Percentiles rank a stretch among this genome's conserved stretches.
Conservation (phyloP, 495 filamentous ascomycete species). For the Extremus antarcticus region DNA sequence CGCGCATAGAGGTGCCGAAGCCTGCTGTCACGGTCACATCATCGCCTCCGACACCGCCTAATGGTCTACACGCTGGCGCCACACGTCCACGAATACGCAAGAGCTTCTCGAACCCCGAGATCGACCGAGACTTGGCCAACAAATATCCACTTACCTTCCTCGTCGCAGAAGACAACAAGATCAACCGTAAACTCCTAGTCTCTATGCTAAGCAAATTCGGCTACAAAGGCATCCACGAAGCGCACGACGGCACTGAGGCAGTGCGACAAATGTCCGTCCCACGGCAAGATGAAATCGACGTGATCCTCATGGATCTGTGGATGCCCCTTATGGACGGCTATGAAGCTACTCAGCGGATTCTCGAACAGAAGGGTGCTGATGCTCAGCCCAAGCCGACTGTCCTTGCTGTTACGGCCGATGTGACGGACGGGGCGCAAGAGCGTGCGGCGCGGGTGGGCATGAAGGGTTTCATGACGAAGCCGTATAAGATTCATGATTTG, state of each 20-base stretch:
- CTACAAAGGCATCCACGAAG: slow-evolving; percentile 51
- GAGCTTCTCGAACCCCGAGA: slow-evolving; percentile 19
- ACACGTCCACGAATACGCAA: slow-evolving; percentile 5
- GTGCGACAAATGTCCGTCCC: slow-evolving; percentile 47
- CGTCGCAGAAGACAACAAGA: slow-evolving; percentile 70
- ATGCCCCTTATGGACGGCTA: slow-evolving; percentile 81
- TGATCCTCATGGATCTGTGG: slow-evolving; percentile 76
- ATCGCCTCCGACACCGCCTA: slow-evolving; percentile 2
- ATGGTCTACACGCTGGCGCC: neutral
- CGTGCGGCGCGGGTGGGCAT: slow-evolving; percentile 59
- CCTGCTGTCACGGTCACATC: neutral
- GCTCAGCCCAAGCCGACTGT: slow-evolving; percentile 32
- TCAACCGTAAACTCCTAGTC: slow-evolving; percentile 64
- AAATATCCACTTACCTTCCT: slow-evolving; percentile 58
- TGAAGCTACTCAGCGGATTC: slow-evolving; percentile 56
- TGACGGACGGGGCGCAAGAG: slow-evolving; percentile 54
- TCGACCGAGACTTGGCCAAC: slow-evolving; percentile 40
- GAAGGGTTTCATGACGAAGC: slow-evolving; percentile 69
- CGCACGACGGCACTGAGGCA: slow-evolving; percentile 62
- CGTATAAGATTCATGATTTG: slow-evolving; percentile 62
- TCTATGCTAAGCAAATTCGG: slow-evolving; percentile 62
- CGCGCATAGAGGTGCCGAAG: neutral
- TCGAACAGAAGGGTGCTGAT: slow-evolving; percentile 38
- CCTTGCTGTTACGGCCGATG: slow-evolving; percentile 68
- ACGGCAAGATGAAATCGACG: slow-evolving; percentile 38